phyloP scores from a whole-genome alignment of 352 stramenopile species.

The Pythium sp. region DNA sequence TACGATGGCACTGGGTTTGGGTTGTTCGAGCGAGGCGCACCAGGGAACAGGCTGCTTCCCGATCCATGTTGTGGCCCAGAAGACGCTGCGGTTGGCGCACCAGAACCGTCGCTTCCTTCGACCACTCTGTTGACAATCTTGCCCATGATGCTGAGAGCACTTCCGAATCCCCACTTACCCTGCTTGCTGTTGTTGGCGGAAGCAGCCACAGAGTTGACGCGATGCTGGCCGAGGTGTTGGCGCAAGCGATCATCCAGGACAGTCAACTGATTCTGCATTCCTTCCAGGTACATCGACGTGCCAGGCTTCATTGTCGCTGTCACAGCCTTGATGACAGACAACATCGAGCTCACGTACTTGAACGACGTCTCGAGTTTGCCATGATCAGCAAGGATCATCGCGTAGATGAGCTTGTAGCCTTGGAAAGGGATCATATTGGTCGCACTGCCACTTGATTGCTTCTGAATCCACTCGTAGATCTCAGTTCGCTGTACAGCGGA shows the following conservation, averaged over 20 bases:
- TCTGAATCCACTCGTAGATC: constrained; percentile 84
- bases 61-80: constrained; percentile 14
- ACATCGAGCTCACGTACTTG: constrained; percentile 87
- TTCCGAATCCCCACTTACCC: constrained; percentile 79
- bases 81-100: constrained; percentile 8
- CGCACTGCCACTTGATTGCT: constrained; percentile 42
- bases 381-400: constrained; percentile 81
- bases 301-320: constrained; percentile 79
- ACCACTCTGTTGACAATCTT: constrained; percentile 87
- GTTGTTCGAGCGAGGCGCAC: constrained; percentile 24
- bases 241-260: constrained; percentile 83
- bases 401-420: constrained; percentile 88
- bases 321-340: constrained; percentile 68
- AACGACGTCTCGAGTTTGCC: constrained; percentile 81
- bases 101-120: constrained; percentile 57
- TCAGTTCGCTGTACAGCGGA: constrained; percentile 78
- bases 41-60: constrained; percentile 35
- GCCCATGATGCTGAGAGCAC: constrained; percentile 80
- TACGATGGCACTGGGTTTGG: constrained; percentile 27
- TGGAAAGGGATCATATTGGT: constrained; percentile 84
- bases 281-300: constrained; percentile 84
- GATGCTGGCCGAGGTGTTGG: constrained; percentile 80
- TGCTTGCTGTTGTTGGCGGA: constrained; percentile 41
- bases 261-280: constrained; percentile 85
- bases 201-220: constrained; percentile 62